phyloP scores from a whole-genome alignment of 2,329 filamentous ascomycete genomes.

The Xylaria arbuscula region DNA sequence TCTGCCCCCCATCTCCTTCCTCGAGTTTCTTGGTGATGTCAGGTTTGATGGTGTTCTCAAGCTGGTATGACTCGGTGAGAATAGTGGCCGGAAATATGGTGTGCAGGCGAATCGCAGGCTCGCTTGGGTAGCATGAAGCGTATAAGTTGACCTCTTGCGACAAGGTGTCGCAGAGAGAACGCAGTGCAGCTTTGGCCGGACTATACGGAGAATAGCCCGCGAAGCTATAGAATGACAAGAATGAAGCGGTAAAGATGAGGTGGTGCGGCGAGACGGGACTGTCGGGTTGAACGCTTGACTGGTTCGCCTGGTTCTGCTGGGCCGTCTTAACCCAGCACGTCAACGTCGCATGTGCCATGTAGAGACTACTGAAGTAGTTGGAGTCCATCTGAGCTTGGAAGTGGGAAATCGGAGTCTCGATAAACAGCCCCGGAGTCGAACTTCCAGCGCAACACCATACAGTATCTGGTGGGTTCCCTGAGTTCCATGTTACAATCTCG shows the following conservation, averaged over 20 bases:
- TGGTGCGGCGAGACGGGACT: constrained; percentile 57
- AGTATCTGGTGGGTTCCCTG: constrained; percentile 64
- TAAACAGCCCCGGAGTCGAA: constrained; percentile 61
- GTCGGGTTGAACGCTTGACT: background rate
- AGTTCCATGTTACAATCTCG: constrained; percentile 72
- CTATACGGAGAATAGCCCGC: constrained; percentile 74
- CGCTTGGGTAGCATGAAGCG: constrained; percentile 44
- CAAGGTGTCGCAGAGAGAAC: constrained; percentile 71
- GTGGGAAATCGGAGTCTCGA: constrained; percentile 51
- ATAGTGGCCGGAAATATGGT: constrained; percentile 75
- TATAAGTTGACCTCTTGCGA: constrained; percentile 66
- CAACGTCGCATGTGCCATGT: constrained; percentile 54
- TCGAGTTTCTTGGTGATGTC: constrained; percentile 40
- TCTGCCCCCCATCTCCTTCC: constrained; percentile 34
- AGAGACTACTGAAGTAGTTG: constrained; percentile 55
- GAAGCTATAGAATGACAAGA: constrained; percentile 69
- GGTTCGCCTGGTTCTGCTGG: background rate
- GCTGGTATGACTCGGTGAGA: constrained; percentile 61
- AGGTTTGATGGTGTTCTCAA: constrained; percentile 41
- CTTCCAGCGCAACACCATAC: constrained; percentile 76
- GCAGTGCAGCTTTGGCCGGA: constrained; percentile 74
- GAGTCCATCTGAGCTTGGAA: constrained; percentile 53
- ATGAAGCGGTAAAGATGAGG: constrained; percentile 75
- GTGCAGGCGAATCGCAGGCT: constrained; percentile 65
- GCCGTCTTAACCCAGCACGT: constrained; percentile 45